Conservation (phyloP, 179 eudicot species). For the Dionaea muscipula region DNA sequence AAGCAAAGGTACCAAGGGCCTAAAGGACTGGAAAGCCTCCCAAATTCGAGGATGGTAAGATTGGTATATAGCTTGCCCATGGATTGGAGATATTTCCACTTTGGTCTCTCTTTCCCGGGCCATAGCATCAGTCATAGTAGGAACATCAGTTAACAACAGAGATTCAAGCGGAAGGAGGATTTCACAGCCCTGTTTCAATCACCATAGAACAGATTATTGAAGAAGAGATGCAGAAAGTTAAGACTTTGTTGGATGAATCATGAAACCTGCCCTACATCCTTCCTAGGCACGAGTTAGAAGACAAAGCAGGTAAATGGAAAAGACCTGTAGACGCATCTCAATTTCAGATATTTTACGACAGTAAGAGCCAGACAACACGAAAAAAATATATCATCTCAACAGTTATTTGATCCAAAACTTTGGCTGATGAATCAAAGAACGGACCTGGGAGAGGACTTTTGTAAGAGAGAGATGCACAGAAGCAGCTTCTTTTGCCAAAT, state of each 20-base stretch:
- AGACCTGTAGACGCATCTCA: background rate
- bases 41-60: conserved; percentile 59
- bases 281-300: background rate
- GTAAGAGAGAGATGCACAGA: conserved; percentile 70
- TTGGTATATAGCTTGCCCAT: conserved; percentile 95
- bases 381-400: background rate
- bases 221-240: background rate
- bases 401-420: background rate
- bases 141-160: conserved; percentile 71
- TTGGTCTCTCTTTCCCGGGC: conserved; percentile 59
- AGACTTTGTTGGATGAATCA: too few species aligned
- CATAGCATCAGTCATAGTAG: conserved; percentile 96
- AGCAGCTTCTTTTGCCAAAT: conserved; percentile 92
- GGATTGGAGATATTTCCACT: conserved; percentile 76
- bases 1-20: conserved; percentile 63
- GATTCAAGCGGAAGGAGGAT: conserved; percentile 89
- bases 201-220: background rate
- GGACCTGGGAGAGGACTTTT: conserved; percentile 78
- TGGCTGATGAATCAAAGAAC: conserved; percentile 6
- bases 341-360: background rate
- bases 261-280: background rate
- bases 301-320: background rate
- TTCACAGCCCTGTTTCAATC: conserved; percentile 56
- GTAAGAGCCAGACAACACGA: background rate
- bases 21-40: conserved; percentile 55